Base-by-base conservation (phyloP, 2,329 filamentous ascomycete genomes). In the Cladosporium phlei region DNA sequence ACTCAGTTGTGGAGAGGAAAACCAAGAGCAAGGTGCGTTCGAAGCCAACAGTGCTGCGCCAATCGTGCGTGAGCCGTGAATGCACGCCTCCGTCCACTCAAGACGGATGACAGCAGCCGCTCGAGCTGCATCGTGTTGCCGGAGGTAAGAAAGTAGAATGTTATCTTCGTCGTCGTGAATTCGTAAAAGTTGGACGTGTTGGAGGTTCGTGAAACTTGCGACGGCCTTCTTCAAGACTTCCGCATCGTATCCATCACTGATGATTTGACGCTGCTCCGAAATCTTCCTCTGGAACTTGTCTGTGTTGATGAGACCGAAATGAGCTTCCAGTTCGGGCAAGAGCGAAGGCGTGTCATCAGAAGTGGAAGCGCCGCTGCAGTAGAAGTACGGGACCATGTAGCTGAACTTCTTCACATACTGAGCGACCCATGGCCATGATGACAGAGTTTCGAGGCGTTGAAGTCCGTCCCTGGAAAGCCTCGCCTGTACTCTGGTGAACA, bases 181-280 rank as follows among this genome's bases (percentile, higher is more conserved):
- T 5, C 78, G 75, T 20, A 85, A 71, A 11, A 86, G 73, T 51
- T 84, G 80, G 40, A 85, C 73, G 57, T 84, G 77, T 56, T 83
- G 78, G 9, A 86, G 70, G 21, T 73, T 72, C 2, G 71, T 75
- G 56, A 85, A 85, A 2, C 75, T 74, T 25, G 68, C 65, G 51
- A 82, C 72, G 14, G 78, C 79, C 48, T 72, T 70, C 49, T 70
- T 75, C 25, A 83, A 64, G 14, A 78, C 69, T 11, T 63, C 59
- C 29, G 73, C 67, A 55, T 83, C 80, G 50, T 75, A 68, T 39
- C 71, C 63, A 2, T 68, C 69, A 28, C 68, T 62, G 43, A 81
- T 64, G 32, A 83, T 71, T 14, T 70, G 66, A 45, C 66, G 65
- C 52, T 79, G 76, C 52, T 78, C 75, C 22, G 66, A 66, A 24